Conservation (phyloP, 495 filamentous ascomycete species). For the Hyaloscypha bicolor region DNA sequence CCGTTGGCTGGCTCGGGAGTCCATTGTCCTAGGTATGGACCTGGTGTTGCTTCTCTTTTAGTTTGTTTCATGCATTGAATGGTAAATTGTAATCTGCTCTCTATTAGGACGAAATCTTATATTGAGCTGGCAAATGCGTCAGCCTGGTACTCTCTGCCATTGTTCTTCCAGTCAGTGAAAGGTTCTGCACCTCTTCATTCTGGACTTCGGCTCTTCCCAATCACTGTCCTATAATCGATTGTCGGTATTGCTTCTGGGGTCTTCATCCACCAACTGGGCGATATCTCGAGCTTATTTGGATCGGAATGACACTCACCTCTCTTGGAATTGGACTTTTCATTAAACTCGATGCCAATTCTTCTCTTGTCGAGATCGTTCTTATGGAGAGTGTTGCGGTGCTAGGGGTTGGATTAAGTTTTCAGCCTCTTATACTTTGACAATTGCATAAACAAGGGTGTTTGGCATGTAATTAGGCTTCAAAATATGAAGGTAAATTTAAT, state of each 20-base stretch:
- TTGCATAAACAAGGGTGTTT: too few species aligned
- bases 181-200: not conserved
- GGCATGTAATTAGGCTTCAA: too few species aligned
- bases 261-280: conserved; percentile 47
- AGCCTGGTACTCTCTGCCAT: too few species aligned
- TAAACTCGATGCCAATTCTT: conserved; percentile 43
- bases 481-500: too few species aligned
- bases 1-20: conserved; percentile 50
- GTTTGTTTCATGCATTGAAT: conserved; percentile 60
- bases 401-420: conserved; percentile 59
- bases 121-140: too few species aligned
- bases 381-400: conserved; percentile 51
- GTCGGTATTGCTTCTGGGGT: conserved; percentile 49
- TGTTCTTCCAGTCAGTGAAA: too few species aligned
- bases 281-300: too few species aligned
- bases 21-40: conserved; percentile 25
- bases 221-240: not conserved
- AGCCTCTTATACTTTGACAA: conserved; percentile 70
- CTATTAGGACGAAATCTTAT: not conserved
- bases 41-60: conserved; percentile 54
- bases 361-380: conserved; percentile 52
- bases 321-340: conserved; percentile 61
- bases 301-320: too few species aligned
- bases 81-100: conserved; percentile 10
- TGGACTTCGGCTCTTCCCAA: not conserved